Evolutionary conservation across 345 rosid species (phyloP), one percentile per base, ranked within the genome.

Genomic region (Viola odorata): DNA sequence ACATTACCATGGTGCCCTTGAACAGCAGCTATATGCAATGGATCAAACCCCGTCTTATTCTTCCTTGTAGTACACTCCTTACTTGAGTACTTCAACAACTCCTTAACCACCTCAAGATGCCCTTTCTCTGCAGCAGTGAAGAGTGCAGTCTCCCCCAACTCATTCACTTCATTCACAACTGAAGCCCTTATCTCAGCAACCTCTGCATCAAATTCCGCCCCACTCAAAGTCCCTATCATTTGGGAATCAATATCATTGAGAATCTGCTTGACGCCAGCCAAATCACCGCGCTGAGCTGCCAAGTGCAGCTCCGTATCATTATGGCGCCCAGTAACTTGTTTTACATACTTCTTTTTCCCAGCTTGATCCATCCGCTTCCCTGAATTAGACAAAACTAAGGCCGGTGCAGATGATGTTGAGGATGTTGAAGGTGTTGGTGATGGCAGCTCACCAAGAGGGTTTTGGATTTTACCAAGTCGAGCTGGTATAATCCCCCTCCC

Each of bases 351-450:
- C 71, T 88, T 88, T 71, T 78, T 94, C 4, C 84, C 87, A 1
- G 92, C 97, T 68, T 90, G 97, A 62, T 94, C 99, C n/a, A 94
- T 92, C 41, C 78, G 74, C 68, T 88, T 91, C 59, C 96, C 96
- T 0, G 97, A 90, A 53, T 83, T 85, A 45, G 89, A 83, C 41
- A 89, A 69, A 51, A 84, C 88, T 62, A 88, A 75, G 66, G 96
- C 98, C 2, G 98, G 96, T 8, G 98, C 87, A 6, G 83, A 69
- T 8, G 94, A 76, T 4, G 86, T 76, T 44, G 97, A 78, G 38
- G 97, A 82, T 0, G 98, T 95, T 36, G 97, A 91, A n/a, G 87
- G 88, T 8, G 88, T 63, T 13, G 79, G 88, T 8, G 91, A 88
- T 41, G 81, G 50, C 3, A 10, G 71, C 63, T 85, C 91, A 4